Conservation (phyloP, 1,139 yeast species). For the Saccharomyces pastorianus region DNA sequence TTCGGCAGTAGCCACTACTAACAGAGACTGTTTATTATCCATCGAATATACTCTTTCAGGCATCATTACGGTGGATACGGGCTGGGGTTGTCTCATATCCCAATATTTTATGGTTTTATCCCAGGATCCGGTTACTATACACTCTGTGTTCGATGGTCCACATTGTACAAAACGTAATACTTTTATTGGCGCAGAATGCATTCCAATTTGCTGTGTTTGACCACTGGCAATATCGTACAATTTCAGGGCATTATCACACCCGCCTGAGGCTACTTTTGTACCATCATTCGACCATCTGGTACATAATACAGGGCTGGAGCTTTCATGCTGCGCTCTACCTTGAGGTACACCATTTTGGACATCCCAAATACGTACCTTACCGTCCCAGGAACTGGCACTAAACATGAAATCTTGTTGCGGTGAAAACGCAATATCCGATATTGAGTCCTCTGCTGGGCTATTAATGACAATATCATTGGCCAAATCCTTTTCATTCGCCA, state of each 20-base stretch:
- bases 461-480: slow-evolving; percentile 68
- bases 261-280: slow-evolving; percentile 80
- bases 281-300: slow-evolving; percentile 86
- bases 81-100: slow-evolving; percentile 79
- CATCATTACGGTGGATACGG: slow-evolving; percentile 69
- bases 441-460: slow-evolving; percentile 87
- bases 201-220: slow-evolving; percentile 77
- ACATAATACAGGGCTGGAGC: slow-evolving; percentile 78
- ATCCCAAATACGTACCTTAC: slow-evolving; percentile 88
- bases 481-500: slow-evolving; percentile 61
- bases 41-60: slow-evolving; percentile 90
- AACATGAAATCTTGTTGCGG: slow-evolving; percentile 75
- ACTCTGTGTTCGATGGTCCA: slow-evolving; percentile 73
- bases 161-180: slow-evolving; percentile 71
- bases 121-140: slow-evolving; percentile 92
- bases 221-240: slow-evolving; percentile 76
- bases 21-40: slow-evolving; percentile 73
- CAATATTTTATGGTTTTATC: slow-evolving; percentile 81
- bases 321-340: slow-evolving; percentile 86
- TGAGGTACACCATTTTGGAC: slow-evolving; percentile 58
- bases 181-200: slow-evolving; percentile 76
- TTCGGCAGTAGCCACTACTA: slow-evolving; percentile 91
- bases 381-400: slow-evolving; percentile 91
- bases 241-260: slow-evolving; percentile 84
- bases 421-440: slow-evolving; percentile 83